Base-by-base conservation (phyloP, 805 yeast genomes). In the Yamadazyma sp. region DNA sequence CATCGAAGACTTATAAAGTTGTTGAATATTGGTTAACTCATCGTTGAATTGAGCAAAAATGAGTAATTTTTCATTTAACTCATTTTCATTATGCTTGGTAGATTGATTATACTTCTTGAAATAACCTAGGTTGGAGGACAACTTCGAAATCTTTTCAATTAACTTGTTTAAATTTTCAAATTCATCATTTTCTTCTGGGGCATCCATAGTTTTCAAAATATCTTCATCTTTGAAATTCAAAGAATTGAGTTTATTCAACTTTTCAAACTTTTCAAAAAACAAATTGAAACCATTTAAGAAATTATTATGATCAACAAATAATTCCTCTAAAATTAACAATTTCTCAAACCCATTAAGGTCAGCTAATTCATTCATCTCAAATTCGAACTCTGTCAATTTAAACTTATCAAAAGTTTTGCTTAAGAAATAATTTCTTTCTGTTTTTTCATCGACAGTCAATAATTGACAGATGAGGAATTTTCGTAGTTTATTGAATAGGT, bases 381-480 rank as follows among this genome's bases (percentile, higher is more conserved):
- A 21, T 24, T 32, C 31, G 7, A 20, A 21, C 9, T 17, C 39
- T n/a, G 27, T 26, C 23, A 42, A 33, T 35, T 42, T 41, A 32
- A 50, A 43, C 12, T 38, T 40, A 33, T 54, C 59, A 36, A 49
- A 39, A 8, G 63, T 37, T 22, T 60, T 61, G 33, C 47, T 50
- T 5, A 62, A 31, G 37, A 62, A 64, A 45, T 59, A 64, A 40
- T 54, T 66, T 23, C 39, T 27, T 20, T 46, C 47, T 6, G 56
- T 49, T 6, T 33, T 23, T 28, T 65, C 69, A 41, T 65, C 59
- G 14, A 62, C 29, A 4, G 70, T 56, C 19, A 68, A 49, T 23
- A 68, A 44, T 42, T 64, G 65, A 42, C 70, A 64, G 4, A 66
- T 51, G 17, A 66, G 48, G 10, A 68, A 46, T 28, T 67, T 59